Base-by-base conservation (phyloP, 495 filamentous ascomycete genomes). In the Chlorociboria aeruginascens region DNA sequence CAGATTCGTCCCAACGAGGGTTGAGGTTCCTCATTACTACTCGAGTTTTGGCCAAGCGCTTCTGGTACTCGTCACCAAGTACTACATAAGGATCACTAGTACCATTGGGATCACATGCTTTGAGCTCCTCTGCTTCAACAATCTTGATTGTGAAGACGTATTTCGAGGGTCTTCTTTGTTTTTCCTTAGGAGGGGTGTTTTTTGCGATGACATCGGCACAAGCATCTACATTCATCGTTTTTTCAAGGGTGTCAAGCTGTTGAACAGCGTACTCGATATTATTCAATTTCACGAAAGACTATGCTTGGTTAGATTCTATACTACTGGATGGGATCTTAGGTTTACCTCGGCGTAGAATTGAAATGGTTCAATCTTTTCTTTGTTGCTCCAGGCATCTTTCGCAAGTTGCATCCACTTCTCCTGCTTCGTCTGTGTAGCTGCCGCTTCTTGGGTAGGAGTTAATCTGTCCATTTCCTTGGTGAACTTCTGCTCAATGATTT, bases 141-240 rank as follows among this genome's bases (percentile, higher is more conserved):
- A 99, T 86, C 69, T 99, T 99, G 65, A 97, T 89, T 1, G 93
- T 97, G 63, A 99, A 99, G 41, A 97, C 87, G 59, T 94, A 96
- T 48, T 89, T 92, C 29, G 78, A 82, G 28, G 73, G 69, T 54
- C 73, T 79, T 57, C 79, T 78, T 28, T 75, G 62, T 50, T 72
- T 77, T 36, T 69, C 63, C 45, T 68, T 68, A 0, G 81, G 76
- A 28, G 81, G 78, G 17, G 76, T 69, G 37, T 41, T 28, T 45
- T 64, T 69, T 29, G 76, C 74, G 42, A 97, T 78, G 7, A 92
- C 76, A 40, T 87, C 86, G 6, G 89, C 88, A 59, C 87, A 95
- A 35, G 74, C 83, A 61, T 99, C 93, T n/a, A 95, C 89, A 58
- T 95, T 85, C 66, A 97, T 82, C 51, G 84, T 82, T 50, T 74